A percentile compares a stretch with the other conserved stretches of the same genome.
Evolutionary conservation across 768 basidiomycete genomes (phyloP).

Genomic region (Podaxis sp.): DNA sequence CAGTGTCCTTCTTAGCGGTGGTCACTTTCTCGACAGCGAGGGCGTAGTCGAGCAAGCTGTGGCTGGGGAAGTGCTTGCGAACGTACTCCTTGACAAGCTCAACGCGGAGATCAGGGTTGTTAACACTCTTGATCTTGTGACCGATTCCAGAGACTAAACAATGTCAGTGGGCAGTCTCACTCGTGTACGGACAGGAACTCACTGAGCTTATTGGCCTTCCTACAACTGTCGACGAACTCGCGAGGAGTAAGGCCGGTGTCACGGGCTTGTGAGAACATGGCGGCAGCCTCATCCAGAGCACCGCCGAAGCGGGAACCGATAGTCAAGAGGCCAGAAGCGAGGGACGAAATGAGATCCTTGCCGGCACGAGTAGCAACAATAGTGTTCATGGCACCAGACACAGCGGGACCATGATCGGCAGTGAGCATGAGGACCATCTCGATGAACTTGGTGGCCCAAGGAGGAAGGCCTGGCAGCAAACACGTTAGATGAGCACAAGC

Average conservation of each 20-base stretch:
- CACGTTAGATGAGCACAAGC: not conserved
- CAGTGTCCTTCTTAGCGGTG: slow-evolving; percentile 95
- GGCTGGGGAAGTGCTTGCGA: slow-evolving; percentile 92
- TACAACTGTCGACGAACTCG: slow-evolving; percentile 93
- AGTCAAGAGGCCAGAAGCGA: slow-evolving; percentile 94
- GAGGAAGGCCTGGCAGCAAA: slow-evolving; percentile 54
- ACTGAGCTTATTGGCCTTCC: slow-evolving; percentile 95
- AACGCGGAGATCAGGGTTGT: slow-evolving; percentile 92
- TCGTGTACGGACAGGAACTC: slow-evolving; percentile 28
- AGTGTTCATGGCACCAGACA: slow-evolving; percentile 99
- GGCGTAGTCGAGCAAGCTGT: slow-evolving; percentile 90
- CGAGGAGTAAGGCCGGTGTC: slow-evolving; percentile 94
- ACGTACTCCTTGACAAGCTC: slow-evolving; percentile 97
- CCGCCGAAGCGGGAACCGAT: slow-evolving; percentile 99
- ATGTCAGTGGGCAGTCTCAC: slow-evolving; percentile 12
- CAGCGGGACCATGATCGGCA: slow-evolving; percentile 96
- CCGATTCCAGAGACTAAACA: slow-evolving; percentile 89
- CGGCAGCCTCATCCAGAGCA: slow-evolving; percentile 95
- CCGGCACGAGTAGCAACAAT: slow-evolving; percentile 99
- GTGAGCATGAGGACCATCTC: slow-evolving; percentile 99
- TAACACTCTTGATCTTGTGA: slow-evolving; percentile 99
- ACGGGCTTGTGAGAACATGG: slow-evolving; percentile 92
- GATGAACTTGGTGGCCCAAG: slow-evolving; percentile 97
- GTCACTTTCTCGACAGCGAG: slow-evolving; percentile 98
- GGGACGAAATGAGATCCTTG: slow-evolving; percentile 96